Percentiles rank a stretch among this genome's conserved stretches.
These are phyloP conservation scores for Populus alba DNA, from an alignment of 345 rosid species.

Conservation along the genomic window DNA sequence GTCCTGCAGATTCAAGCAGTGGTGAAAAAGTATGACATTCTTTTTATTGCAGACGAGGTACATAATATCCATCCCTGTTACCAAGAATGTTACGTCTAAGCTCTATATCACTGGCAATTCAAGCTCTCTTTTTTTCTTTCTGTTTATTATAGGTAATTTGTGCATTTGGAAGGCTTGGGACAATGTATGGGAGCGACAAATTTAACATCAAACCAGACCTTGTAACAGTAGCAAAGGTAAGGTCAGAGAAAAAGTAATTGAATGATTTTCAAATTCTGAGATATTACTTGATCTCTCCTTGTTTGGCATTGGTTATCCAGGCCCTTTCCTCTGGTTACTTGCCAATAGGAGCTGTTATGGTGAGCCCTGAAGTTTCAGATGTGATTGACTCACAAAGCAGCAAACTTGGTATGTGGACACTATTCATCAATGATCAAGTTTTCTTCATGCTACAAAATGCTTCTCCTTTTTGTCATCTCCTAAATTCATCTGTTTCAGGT, in stretches of 20 bases:
- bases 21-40: constrained; percentile 76
- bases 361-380: constrained; percentile 80
- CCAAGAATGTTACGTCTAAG: neutral
- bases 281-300: neutral
- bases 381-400: constrained; percentile 91
- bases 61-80: neutral
- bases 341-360: constrained; percentile 93
- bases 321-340: constrained; percentile 89
- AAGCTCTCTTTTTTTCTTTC: constrained; percentile 9
- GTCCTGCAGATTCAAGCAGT: constrained; percentile 80
- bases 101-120: neutral
- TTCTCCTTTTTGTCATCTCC: neutral
- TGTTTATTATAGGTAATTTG: constrained; percentile 65
- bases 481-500: constrained; percentile 44
- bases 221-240: constrained; percentile 86
- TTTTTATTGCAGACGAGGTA: constrained; percentile 97
- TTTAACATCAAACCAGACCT: constrained; percentile 90
- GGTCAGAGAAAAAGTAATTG: constrained; percentile 3
- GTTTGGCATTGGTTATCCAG: constrained; percentile 35
- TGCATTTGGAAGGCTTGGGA: constrained; percentile 98
- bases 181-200: constrained; percentile 90
- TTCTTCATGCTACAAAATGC: neutral
- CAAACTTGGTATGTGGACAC: constrained; percentile 64
- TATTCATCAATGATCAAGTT: neutral
- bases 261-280: neutral